phyloP scores from a whole-genome alignment of 2,329 filamentous ascomycete genomes.

The Lachnellula suecica region DNA sequence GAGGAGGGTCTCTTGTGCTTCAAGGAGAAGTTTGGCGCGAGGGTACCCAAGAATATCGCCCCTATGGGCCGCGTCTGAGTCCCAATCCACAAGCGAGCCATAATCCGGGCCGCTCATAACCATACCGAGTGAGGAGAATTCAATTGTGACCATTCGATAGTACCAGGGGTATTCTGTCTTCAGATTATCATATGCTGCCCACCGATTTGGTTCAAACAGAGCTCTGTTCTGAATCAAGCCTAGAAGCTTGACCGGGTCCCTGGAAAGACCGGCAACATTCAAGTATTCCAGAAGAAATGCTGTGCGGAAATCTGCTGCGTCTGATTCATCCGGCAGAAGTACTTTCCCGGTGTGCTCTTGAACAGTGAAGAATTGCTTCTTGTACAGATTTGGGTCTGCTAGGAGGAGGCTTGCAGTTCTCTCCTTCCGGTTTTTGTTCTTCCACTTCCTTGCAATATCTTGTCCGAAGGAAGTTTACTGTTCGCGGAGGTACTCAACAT shows the following conservation, averaged over 20 bases:
- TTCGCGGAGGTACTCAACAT: background rate
- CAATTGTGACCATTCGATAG: background rate
- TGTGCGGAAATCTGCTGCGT: background rate
- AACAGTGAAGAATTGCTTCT: slow-evolving; percentile 12
- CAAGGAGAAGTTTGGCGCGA: slow-evolving; percentile 4
- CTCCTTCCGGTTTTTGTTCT: background rate
- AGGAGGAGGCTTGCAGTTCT: slow-evolving; percentile 12
- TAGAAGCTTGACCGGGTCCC: background rate
- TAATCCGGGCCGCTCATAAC: slow-evolving; percentile 9
- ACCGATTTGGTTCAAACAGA: background rate
- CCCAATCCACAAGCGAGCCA: slow-evolving; percentile 10
- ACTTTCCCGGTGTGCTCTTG: background rate
- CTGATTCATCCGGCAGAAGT: background rate
- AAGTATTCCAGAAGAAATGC: background rate
- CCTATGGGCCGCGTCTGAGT: slow-evolving; percentile 1
- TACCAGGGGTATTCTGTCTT: background rate
- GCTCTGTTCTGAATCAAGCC: background rate
- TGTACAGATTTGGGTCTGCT: slow-evolving; percentile 27
- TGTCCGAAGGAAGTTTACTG: background rate
- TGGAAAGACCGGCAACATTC: background rate
- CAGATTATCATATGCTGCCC: background rate
- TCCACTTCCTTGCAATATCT: background rate
- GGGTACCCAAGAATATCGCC: slow-evolving; percentile 8
- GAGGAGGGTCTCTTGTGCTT: slow-evolving; percentile 5
- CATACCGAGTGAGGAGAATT: background rate